A percentile compares a stretch with the other conserved stretches of the same genome.
These are phyloP conservation scores for Saitoella complicata DNA, from an alignment of 805 yeast genomes.

Conservation along the genomic window DNA sequence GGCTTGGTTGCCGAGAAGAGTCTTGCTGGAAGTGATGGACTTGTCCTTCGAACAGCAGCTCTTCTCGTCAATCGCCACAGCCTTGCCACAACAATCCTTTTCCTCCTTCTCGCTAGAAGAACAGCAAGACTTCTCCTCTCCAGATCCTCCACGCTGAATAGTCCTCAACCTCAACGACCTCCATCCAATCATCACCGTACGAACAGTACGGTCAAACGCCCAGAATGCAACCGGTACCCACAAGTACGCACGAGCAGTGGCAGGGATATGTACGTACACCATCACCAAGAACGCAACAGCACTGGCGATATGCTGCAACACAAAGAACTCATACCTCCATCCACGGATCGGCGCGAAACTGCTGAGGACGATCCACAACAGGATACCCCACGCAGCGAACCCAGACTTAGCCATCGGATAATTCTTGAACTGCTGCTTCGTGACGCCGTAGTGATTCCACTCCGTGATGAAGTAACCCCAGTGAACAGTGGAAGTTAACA, in stretches of 20 bases:
- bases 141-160: no score
- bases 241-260: constrained; percentile 13
- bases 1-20: no score
- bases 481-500: constrained; percentile 15
- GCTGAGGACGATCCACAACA: constrained; percentile 15
- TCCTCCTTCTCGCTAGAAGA: no score
- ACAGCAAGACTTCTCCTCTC: no score
- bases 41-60: no score
- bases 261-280: constrained; percentile 13
- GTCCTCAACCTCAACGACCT: no score
- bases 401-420: constrained; percentile 13
- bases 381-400: constrained; percentile 13
- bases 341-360: constrained; percentile 19
- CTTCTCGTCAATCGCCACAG: no score
- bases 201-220: constrained; percentile 13
- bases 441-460: constrained; percentile 11
- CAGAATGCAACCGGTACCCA: constrained; percentile 15
- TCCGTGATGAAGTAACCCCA: constrained; percentile 12
- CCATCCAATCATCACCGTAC: constrained; percentile 2
- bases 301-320: constrained; percentile 14
- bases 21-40: no score
- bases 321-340: constrained; percentile 14
- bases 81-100: no score
- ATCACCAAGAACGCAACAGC: constrained; percentile 14
- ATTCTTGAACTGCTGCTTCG: constrained; percentile 7